These are phyloP conservation scores for Oxytropis ochrocephala DNA, from an alignment of 306 rosid species.

Conservation along the genomic window DNA sequence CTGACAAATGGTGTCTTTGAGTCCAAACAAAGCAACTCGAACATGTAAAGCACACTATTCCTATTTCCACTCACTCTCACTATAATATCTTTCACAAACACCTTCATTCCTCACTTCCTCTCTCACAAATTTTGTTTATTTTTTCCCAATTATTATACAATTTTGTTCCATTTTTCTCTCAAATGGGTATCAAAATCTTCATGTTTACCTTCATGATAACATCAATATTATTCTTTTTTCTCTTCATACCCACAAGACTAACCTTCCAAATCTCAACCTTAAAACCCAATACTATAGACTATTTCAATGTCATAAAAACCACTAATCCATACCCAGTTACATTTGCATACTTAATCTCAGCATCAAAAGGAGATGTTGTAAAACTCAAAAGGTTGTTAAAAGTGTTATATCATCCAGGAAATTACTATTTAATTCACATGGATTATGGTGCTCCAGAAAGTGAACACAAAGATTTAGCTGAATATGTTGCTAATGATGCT, in stretches of 20 bases:
- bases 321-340: constrained; percentile 47
- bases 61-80: background rate
- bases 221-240: constrained; percentile 39
- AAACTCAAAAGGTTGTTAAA: constrained; percentile 53
- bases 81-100: background rate
- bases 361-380: constrained; percentile 62
- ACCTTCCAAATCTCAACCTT: constrained; percentile 43
- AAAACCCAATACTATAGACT: constrained; percentile 24
- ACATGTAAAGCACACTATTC: constrained; percentile 15
- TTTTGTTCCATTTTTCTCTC: constrained; percentile 19
- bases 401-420: constrained; percentile 78
- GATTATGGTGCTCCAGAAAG: constrained; percentile 59
- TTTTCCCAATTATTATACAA: too few species aligned
- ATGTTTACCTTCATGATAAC: constrained; percentile 41
- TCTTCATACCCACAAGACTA: constrained; percentile 55
- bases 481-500: constrained; percentile 44
- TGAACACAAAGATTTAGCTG: constrained; percentile 51
- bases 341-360: constrained; percentile 77
- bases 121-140: background rate
- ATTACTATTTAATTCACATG: constrained; percentile 75
- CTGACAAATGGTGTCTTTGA: constrained; percentile 32
- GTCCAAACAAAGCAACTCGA: constrained; percentile 37
- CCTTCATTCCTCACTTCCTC: constrained; percentile 4
- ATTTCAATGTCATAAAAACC: constrained; percentile 26
- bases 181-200: constrained; percentile 60